Conservation (phyloP, 306 rosid species). For the Myrica gale region DNA sequence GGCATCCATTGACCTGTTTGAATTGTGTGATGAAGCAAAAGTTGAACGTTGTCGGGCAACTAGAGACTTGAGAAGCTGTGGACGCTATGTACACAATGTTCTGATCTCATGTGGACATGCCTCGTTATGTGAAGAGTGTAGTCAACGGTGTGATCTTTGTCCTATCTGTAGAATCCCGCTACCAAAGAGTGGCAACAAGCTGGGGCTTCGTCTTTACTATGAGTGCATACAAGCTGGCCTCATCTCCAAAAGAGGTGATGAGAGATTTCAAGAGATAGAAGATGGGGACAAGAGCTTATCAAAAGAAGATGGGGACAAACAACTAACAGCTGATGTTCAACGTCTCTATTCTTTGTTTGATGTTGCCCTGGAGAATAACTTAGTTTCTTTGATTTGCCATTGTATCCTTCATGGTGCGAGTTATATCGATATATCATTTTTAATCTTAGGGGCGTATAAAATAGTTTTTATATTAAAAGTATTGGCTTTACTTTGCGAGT, state of each 20-base stretch:
- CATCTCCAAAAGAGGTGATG: constrained; percentile 75
- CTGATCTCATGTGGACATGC: constrained; percentile 90
- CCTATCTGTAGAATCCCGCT: constrained; percentile 85
- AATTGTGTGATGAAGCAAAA: constrained; percentile 90
- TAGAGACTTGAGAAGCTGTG: constrained; percentile 97
- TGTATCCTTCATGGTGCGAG: constrained; percentile 64
- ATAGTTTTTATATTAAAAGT: neutral
- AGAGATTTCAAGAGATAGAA: constrained; percentile 71
- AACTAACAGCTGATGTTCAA: constrained; percentile 68
- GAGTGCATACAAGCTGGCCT: constrained; percentile 86
- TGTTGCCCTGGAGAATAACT: constrained; percentile 94
- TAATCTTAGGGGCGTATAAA: neutral
- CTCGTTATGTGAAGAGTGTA: constrained; percentile 86
- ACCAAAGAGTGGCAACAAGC: constrained; percentile 50
- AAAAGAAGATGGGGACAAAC: constrained; percentile 65
- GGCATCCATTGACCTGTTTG: constrained; percentile 81
- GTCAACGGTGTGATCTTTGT: constrained; percentile 84
- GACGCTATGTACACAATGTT: constrained; percentile 68
- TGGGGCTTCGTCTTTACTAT: constrained; percentile 70
- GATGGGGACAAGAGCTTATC: constrained; percentile 50
- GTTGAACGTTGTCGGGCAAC: constrained; percentile 95
- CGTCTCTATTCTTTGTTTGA: constrained; percentile 85
- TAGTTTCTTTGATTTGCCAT: constrained; percentile 82
- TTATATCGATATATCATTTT: constrained; percentile 3
- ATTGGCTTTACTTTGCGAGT: neutral